Conservation (phyloP, 768 basidiomycete genomes). For the Scleroderma bovista region DNA sequence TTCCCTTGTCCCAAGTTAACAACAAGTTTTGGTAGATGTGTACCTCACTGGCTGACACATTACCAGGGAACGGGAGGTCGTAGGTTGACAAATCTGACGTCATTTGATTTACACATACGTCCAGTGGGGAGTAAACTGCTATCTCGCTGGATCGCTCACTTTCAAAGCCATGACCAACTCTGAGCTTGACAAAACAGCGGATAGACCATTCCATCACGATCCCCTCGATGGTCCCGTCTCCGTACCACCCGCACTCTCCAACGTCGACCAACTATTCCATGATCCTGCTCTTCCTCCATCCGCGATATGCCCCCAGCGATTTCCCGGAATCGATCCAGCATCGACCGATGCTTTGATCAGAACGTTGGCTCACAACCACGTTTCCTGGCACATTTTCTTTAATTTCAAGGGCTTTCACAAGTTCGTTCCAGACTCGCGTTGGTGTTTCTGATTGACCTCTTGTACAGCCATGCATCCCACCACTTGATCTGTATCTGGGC, state of each 20-base stretch:
- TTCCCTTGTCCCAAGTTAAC: too few relatives aligned
- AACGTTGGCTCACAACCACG: conserved; percentile 25
- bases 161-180: background rate
- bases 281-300: conserved; percentile 12
- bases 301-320: conserved; percentile 10
- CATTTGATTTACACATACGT: too few relatives aligned
- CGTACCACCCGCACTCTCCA: conserved; percentile 3
- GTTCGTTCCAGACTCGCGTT: conserved; percentile 10
- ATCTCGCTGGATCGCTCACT: too few relatives aligned
- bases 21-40: too few relatives aligned
- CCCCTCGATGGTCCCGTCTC: background rate
- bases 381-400: conserved; percentile 30
- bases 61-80: too few relatives aligned
- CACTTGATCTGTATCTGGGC: conserved; percentile 14
- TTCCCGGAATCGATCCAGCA: conserved; percentile 30
- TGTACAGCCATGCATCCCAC: conserved; percentile 9
- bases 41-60: too few relatives aligned
- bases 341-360: conserved; percentile 9
- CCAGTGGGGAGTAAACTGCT: too few relatives aligned
- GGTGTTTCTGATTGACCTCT: background rate
- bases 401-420: conserved; percentile 33
- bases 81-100: too few relatives aligned
- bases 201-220: background rate
- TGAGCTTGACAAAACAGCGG: background rate
- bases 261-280: conserved; percentile 17